Evolutionary conservation across 345 rosid species (phyloP).

Genomic region (Mallotus nudiflorus): DNA sequence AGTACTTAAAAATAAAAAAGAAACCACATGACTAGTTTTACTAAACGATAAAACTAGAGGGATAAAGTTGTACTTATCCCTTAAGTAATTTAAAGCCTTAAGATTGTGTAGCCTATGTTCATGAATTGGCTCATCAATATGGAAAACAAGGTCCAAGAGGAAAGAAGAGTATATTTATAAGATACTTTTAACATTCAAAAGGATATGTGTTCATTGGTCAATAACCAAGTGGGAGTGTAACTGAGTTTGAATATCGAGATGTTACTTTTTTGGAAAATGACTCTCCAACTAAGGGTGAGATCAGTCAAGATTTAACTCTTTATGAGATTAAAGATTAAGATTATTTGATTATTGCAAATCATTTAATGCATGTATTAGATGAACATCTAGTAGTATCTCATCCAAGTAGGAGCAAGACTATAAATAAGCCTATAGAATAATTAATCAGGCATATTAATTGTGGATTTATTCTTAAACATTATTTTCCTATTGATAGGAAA

Average conservation of each 20-base stretch:
- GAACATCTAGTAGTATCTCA: too few relatives aligned
- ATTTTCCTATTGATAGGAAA: background rate
- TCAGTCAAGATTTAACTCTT: background rate
- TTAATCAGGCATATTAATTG: too few relatives aligned
- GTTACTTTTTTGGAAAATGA: background rate
- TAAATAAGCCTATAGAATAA: too few relatives aligned
- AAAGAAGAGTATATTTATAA: background rate
- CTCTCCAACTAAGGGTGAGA: background rate
- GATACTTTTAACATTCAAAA: background rate
- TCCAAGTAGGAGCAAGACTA: too few relatives aligned
- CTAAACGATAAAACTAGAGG: too few relatives aligned
- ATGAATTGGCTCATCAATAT: background rate
- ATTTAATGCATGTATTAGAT: too few relatives aligned
- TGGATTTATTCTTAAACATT: background rate
- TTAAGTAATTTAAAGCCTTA: background rate
- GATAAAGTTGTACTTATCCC: too few relatives aligned
- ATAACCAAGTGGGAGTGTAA: background rate
- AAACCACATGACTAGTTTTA: too few relatives aligned
- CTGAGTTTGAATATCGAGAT: background rate
- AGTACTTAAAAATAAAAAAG: too few relatives aligned
- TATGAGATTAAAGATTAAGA: background rate
- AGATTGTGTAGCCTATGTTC: background rate
- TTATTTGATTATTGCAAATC: too few relatives aligned
- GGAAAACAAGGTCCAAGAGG: background rate
- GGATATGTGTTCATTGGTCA: background rate